Evolutionary conservation across 1,284 basidiomycete species (phyloP).

Genomic region (Cystobasidium sp.): DNA sequence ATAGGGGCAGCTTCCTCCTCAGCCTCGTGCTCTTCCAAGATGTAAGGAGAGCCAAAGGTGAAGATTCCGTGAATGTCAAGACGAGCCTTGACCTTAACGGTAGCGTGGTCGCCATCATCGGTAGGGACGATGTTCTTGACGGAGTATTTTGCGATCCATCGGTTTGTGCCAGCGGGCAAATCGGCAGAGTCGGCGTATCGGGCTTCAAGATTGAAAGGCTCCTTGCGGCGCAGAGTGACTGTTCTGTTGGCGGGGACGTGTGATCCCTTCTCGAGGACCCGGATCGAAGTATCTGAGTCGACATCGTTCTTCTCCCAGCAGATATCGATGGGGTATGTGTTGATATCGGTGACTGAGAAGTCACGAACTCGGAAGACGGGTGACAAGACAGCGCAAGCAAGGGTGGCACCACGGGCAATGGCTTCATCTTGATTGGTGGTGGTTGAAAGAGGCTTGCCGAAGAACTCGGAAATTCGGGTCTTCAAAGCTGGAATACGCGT

Average conservation of each 20-base stretch:
- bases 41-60: conserved; percentile 81
- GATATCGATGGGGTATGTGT: conserved; percentile 82
- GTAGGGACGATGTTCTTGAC: conserved; percentile 74
- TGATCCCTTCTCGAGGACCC: conserved; percentile 83
- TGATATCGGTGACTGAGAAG: conserved; percentile 82
- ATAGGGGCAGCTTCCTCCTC: conserved; percentile 60
- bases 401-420: conserved; percentile 87
- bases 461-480: conserved; percentile 67
- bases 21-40: conserved; percentile 68
- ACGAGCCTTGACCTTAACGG: conserved; percentile 85
- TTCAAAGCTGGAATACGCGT: conserved; percentile 73
- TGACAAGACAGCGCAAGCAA: conserved; percentile 90
- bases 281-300: conserved; percentile 84
- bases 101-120: conserved; percentile 71
- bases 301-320: conserved; percentile 73
- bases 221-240: conserved; percentile 88
- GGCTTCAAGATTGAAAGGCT: conserved; percentile 82
- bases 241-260: conserved; percentile 87
- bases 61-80: conserved; percentile 82
- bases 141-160: conserved; percentile 77
- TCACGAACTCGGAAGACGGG: conserved; percentile 95
- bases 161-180: conserved; percentile 78
- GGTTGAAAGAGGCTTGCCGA: conserved; percentile 74
- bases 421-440: conserved; percentile 97
- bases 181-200: conserved; percentile 70